Conservation (phyloP, 2,329 filamentous ascomycete species). For the Stromatinia cepivora region DNA sequence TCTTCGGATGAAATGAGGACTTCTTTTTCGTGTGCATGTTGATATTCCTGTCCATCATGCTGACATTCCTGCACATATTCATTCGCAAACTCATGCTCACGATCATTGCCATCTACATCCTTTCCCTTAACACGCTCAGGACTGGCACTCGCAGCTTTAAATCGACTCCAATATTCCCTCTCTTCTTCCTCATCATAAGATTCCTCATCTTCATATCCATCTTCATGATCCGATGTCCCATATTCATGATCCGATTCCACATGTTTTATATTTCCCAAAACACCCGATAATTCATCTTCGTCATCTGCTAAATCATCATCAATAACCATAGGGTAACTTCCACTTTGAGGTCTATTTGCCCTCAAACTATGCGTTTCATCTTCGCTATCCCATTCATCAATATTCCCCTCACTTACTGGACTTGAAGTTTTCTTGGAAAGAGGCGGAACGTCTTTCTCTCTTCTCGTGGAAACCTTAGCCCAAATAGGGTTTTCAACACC, state of each 20-base stretch:
- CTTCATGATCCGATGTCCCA: neutral
- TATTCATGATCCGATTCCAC: neutral
- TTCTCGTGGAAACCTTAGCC: neutral
- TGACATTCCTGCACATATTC: neutral
- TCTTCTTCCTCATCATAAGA: slow-evolving; percentile 18
- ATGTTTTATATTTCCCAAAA: neutral
- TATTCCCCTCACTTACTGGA: neutral
- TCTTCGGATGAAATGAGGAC: neutral
- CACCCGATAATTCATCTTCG: slow-evolving; percentile 12
- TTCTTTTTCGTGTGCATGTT: neutral
- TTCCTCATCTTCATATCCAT: slow-evolving; percentile 11
- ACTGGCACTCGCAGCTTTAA: neutral
- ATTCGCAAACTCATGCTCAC: neutral
- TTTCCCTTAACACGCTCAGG: neutral
- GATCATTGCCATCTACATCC: neutral
- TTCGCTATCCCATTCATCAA: slow-evolving; percentile 6
- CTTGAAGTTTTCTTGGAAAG: neutral
- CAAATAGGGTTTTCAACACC: slow-evolving; percentile 49
- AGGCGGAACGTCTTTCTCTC: neutral
- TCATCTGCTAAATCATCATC: slow-evolving; percentile 15
- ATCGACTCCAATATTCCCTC: neutral
- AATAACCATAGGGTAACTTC: neutral
- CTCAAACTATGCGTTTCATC: slow-evolving; percentile 5
- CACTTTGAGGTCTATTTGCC: neutral
- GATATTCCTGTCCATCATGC: neutral